Percentiles rank a stretch among this genome's conserved stretches.
phyloP scores from a whole-genome alignment of 140 eudicot species.

The Oenanthe javanica region DNA sequence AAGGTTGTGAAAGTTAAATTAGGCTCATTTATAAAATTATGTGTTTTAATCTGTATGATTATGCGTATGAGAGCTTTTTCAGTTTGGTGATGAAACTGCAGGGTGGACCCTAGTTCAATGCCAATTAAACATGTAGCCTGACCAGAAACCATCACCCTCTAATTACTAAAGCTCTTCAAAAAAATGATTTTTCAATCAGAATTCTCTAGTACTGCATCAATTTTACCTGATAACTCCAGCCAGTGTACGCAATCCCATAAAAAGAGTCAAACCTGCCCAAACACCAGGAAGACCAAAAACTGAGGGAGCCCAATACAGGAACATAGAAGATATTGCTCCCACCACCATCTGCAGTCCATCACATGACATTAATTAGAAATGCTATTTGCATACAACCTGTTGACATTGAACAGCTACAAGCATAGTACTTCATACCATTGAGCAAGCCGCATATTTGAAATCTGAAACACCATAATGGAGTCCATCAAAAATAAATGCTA shows the following conservation, averaged over 20 bases:
- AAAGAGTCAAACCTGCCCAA: conserved; percentile 84
- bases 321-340: conserved; percentile 67
- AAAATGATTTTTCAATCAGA: neutral
- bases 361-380: neutral
- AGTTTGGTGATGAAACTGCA: neutral
- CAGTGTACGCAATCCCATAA: conserved; percentile 76
- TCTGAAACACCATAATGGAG: conserved; percentile 94
- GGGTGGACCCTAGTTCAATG: neutral
- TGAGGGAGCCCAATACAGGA: conserved; percentile 55
- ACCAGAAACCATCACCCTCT: neutral
- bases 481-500: conserved; percentile 89
- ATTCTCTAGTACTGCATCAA: neutral
- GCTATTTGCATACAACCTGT: neutral
- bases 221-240: conserved; percentile 78
- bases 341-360: conserved; percentile 55
- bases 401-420: neutral
- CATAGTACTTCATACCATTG: conserved; percentile 51
- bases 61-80: neutral
- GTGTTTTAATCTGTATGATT: neutral
- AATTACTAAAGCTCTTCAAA: neutral
- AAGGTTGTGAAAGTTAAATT: neutral
- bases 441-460: conserved; percentile 77
- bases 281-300: conserved; percentile 83
- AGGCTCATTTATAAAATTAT: neutral
- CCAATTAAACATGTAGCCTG: neutral